Evolutionary conservation across 768 basidiomycete species (phyloP).

Genomic region (Tephrocybe sp.): DNA sequence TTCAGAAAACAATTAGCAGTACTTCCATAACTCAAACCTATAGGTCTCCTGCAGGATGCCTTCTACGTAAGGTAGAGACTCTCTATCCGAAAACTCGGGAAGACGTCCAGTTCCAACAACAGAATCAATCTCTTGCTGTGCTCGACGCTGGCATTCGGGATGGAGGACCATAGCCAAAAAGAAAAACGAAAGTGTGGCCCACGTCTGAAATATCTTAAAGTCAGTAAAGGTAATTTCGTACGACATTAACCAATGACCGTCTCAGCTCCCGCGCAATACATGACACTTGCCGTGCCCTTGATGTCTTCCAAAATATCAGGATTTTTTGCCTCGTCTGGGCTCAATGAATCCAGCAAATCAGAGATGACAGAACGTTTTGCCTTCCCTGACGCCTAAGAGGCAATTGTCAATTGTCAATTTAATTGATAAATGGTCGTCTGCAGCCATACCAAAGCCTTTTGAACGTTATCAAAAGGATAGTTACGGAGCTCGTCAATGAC

Average conservation of each 20-base stretch:
- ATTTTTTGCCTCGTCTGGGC: constrained; percentile 3
- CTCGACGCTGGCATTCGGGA: constrained; percentile 22
- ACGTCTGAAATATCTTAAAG: neutral
- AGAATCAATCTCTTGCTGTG: constrained; percentile 27
- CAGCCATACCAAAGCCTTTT: constrained; percentile 29
- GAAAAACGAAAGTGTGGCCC: constrained; percentile 15
- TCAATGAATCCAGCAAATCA: constrained; percentile 12
- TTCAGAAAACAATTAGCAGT: neutral
- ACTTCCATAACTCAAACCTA: constrained; percentile 1
- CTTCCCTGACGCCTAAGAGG: constrained; percentile 17
- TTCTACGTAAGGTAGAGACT: constrained; percentile 19
- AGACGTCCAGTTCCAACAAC: constrained; percentile 23
- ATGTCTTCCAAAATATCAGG: constrained; percentile 9
- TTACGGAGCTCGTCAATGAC: constrained; percentile 22
- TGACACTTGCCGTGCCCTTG: constrained; percentile 8
- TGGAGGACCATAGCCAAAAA: constrained; percentile 25
- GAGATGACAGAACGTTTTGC: constrained; percentile 22
- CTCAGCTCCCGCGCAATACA: constrained; percentile 14
- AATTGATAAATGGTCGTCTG: neutral
- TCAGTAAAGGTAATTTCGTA: neutral
- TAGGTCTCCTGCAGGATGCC: constrained; percentile 13
- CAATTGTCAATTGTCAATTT: neutral
- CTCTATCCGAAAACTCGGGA: constrained; percentile 21
- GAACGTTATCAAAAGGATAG: constrained; percentile 27
- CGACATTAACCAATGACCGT: constrained; percentile 5